Conservation (phyloP, 176 grass and related monocot genomes). For the Cymbopogon citratus region DNA sequence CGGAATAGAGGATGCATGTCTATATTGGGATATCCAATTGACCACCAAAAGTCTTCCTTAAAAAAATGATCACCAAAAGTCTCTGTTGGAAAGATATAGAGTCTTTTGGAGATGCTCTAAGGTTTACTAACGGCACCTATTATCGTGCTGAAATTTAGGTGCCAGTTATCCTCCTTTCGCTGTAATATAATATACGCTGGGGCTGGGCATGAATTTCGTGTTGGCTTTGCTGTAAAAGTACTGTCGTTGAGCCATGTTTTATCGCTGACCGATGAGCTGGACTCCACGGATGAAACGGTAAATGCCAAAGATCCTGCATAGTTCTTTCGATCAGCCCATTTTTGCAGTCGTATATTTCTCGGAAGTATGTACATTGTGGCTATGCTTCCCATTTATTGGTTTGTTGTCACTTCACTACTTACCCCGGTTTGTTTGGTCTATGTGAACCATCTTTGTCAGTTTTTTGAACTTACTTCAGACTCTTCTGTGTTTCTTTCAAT, state of each 20-base stretch:
- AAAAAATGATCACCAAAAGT: no score
- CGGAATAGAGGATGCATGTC: no score
- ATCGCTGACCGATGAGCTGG: background rate
- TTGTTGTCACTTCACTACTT: constrained; percentile 14
- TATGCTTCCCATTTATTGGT: background rate
- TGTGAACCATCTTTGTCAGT: background rate
- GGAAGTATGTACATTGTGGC: background rate
- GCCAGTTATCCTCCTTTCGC: background rate
- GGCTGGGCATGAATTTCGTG: background rate
- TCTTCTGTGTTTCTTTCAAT: constrained; percentile 1
- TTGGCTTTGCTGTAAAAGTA: background rate
- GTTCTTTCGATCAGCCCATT: background rate
- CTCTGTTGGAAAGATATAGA: no score
- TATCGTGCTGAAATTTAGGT: background rate
- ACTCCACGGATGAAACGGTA: background rate
- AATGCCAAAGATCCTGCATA: background rate
- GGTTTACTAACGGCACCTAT: background rate
- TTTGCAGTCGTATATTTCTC: constrained; percentile 4
- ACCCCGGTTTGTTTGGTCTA: constrained; percentile 4
- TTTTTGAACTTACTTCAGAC: constrained; percentile 1
- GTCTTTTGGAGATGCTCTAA: no score
- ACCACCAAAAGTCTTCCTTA: no score
- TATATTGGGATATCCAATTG: background rate
- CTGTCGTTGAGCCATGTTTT: background rate
- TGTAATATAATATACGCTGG: background rate